Percentiles rank a stretch among this genome's conserved stretches.
phyloP scores from a whole-genome alignment of 371 early-diverging fungal species.

The Conidiobolus incongruus region DNA sequence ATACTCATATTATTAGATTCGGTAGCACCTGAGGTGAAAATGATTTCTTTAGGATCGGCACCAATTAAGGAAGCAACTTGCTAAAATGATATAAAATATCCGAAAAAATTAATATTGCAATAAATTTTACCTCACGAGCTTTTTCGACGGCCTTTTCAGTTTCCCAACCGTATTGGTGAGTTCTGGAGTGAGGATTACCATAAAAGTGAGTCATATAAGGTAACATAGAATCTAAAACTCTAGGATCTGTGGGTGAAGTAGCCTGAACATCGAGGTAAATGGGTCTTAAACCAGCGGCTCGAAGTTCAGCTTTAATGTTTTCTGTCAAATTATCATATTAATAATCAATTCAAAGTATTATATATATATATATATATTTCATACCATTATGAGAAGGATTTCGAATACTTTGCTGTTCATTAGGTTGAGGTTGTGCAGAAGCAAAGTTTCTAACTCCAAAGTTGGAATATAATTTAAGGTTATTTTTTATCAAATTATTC shows the following conservation, averaged over 20 bases:
- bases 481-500: too few relatives aligned
- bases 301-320: too few relatives aligned
- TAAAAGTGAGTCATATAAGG: constrained; percentile 86
- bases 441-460: too few relatives aligned
- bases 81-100: constrained; percentile 12
- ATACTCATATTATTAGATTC: constrained; percentile 94
- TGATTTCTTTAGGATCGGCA: constrained; percentile 94
- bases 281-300: constrained; percentile 15
- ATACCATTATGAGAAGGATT: too few relatives aligned
- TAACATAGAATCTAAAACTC: constrained; percentile 95
- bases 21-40: constrained; percentile 99
- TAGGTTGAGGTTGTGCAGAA: too few relatives aligned
- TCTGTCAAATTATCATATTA: too few relatives aligned
- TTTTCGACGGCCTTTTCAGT: constrained; percentile 86
- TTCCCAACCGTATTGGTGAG: constrained; percentile 98
- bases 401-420: too few relatives aligned
- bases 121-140: constrained; percentile 45
- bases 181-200: constrained; percentile 98
- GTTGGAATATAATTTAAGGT: too few relatives aligned
- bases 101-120: neutral
- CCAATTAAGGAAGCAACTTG: constrained; percentile 83
- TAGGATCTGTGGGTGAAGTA: constrained; percentile 93
- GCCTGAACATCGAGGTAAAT: constrained; percentile 95
- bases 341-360: too few relatives aligned
- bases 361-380: too few relatives aligned